Conservation (phyloP, 1,284 basidiomycete species). For the Malassezia psittaci region DNA sequence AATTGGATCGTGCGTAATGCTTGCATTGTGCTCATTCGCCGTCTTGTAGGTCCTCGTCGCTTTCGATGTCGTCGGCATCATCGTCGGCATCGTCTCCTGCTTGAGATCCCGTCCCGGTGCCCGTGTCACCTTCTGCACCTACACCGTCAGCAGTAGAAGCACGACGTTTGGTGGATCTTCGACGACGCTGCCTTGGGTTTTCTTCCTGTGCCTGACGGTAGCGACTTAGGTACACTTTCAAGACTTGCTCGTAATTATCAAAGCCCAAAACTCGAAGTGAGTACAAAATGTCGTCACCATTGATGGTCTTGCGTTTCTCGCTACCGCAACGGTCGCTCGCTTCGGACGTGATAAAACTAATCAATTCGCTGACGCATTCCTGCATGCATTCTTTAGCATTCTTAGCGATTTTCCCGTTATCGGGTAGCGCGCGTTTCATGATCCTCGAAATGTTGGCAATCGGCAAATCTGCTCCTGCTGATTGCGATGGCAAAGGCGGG, state of each 20-base stretch:
- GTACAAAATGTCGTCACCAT: constrained; percentile 72
- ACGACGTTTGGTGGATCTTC: constrained; percentile 11
- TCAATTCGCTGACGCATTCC: constrained; percentile 91
- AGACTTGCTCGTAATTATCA: constrained; percentile 81
- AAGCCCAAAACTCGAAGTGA: constrained; percentile 82
- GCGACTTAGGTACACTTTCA: constrained; percentile 79
- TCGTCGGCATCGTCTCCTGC: constrained; percentile 12
- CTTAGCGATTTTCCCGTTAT: constrained; percentile 89
- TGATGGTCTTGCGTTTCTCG: constrained; percentile 78
- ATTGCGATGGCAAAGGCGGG: constrained; percentile 12
- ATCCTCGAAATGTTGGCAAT: constrained; percentile 91
- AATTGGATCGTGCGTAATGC: too few species aligned
- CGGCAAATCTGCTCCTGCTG: constrained; percentile 27
- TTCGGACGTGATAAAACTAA: constrained; percentile 84
- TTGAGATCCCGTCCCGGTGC: background rate
- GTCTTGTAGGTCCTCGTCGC: constrained; percentile 11
- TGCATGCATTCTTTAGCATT: constrained; percentile 94
- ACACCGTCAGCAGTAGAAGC: background rate
- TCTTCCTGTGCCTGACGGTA: constrained; percentile 21
- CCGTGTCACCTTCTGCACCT: background rate
- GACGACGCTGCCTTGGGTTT: constrained; percentile 17
- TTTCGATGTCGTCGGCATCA: constrained; percentile 14
- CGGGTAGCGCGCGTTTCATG: constrained; percentile 80
- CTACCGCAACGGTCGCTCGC: constrained; percentile 76
- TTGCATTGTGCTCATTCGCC: background rate